A percentile compares a stretch with the other conserved stretches of the same genome.
Evolutionary conservation across 2,329 filamentous ascomycete genomes (phyloP).

Genomic region (Boeremia lycopersici): DNA sequence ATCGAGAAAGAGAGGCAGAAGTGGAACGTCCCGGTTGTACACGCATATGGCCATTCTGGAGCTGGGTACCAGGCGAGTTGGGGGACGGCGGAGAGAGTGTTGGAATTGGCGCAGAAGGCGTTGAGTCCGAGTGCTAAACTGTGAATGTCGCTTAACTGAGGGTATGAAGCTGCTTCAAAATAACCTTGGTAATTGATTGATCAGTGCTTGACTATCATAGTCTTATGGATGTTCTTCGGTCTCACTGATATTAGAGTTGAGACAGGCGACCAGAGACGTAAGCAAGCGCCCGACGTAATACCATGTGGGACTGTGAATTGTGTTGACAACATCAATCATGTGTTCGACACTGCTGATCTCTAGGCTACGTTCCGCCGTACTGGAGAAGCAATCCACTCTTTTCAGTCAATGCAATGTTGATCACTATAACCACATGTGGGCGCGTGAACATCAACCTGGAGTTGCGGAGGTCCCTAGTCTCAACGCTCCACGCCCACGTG

Average conservation of each 20-base stretch:
- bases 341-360: neutral
- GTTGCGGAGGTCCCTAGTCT: neutral
- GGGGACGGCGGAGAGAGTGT: constrained; percentile 51
- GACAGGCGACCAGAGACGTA: neutral
- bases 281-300: neutral
- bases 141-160: constrained; percentile 8
- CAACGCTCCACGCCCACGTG: neutral
- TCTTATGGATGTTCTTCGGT: too few relatives aligned
- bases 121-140: constrained; percentile 32
- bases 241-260: too few relatives aligned
- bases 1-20: constrained; percentile 66
- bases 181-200: too few relatives aligned
- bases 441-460: neutral
- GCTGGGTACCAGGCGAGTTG: constrained; percentile 70
- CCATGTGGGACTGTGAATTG: neutral
- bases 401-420: neutral
- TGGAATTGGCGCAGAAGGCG: constrained; percentile 47
- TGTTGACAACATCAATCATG: neutral
- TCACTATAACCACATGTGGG: neutral
- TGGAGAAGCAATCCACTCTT: neutral
- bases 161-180: too few relatives aligned
- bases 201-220: too few relatives aligned
- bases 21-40: constrained; percentile 61
- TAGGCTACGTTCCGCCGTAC: neutral
- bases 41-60: constrained; percentile 81